These are phyloP conservation scores for Fusarium sp. DNA, from an alignment of 2,329 filamentous ascomycete genomes.

Conservation along the genomic window DNA sequence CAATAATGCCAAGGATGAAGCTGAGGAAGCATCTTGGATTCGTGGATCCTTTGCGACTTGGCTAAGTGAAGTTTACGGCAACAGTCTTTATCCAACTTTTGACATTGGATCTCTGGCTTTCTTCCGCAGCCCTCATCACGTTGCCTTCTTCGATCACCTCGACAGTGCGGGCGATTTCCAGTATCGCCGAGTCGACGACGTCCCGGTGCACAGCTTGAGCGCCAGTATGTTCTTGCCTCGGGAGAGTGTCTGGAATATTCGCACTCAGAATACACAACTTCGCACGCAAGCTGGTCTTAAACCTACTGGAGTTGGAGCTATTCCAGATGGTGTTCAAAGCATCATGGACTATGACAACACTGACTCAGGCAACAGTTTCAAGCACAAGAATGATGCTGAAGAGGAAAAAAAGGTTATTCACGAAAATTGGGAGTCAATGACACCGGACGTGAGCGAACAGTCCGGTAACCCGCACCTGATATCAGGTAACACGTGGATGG, in stretches of 20 bases:
- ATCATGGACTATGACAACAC: constrained; percentile 32
- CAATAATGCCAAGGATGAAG: constrained; percentile 20
- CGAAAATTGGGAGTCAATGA: constrained; percentile 54
- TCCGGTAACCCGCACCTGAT: constrained; percentile 50
- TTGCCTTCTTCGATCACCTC: constrained; percentile 62
- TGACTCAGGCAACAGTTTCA: constrained; percentile 20
- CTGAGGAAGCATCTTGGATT: constrained; percentile 39
- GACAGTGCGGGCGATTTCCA: constrained; percentile 63
- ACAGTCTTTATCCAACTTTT: constrained; percentile 65
- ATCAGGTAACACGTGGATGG: constrained; percentile 56
- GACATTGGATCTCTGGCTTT: constrained; percentile 66
- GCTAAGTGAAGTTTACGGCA: constrained; percentile 59
- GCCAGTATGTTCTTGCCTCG: constrained; percentile 66
- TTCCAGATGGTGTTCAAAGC: constrained; percentile 42
- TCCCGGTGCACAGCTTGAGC: constrained; percentile 66
- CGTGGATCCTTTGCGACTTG: constrained; percentile 51
- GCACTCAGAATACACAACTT: constrained; percentile 49
- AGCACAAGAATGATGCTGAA: constrained; percentile 13
- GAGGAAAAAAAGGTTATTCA: constrained; percentile 50
- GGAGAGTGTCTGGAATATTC: constrained; percentile 64
- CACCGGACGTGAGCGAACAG: constrained; percentile 55
- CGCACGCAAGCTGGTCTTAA: constrained; percentile 12
- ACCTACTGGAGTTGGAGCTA: constrained; percentile 44
- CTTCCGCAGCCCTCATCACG: constrained; percentile 62
- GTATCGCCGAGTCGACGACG: constrained; percentile 61